Evolutionary conservation across 2,329 filamentous ascomycete species (phyloP).

Genomic region (Penicillium capsulatum): DNA sequence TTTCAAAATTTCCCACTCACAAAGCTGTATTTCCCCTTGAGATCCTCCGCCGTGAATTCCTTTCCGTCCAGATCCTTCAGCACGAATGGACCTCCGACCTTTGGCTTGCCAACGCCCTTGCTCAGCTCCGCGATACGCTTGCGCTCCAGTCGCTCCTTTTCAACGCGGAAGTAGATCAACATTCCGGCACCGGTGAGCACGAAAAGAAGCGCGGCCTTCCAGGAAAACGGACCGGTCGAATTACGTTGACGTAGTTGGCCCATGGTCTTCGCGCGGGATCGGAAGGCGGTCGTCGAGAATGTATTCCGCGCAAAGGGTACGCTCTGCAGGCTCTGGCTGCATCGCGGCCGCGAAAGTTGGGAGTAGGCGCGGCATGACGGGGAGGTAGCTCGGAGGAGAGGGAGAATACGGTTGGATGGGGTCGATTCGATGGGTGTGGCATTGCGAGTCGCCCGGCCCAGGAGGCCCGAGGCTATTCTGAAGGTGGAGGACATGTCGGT

Average conservation of each 20-base stretch:
- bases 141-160: slow-evolving; percentile 86
- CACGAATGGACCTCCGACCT: slow-evolving; percentile 84
- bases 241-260: slow-evolving; percentile 39
- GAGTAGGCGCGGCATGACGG: slow-evolving; percentile 20
- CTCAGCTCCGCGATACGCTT: slow-evolving; percentile 84
- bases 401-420: slow-evolving; percentile 13
- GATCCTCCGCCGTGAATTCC: slow-evolving; percentile 69
- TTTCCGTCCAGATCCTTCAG: slow-evolving; percentile 78
- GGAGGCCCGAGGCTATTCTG: slow-evolving; percentile 18
- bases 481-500: slow-evolving; percentile 28
- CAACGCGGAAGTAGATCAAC: slow-evolving; percentile 85
- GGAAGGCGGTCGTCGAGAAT: slow-evolving; percentile 30
- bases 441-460: slow-evolving; percentile 16
- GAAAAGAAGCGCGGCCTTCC: slow-evolving; percentile 84
- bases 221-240: slow-evolving; percentile 69
- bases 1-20: slow-evolving; percentile 35
- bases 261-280: slow-evolving; percentile 34
- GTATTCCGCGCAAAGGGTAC: slow-evolving; percentile 10
- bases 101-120: slow-evolving; percentile 87
- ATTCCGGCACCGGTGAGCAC: slow-evolving; percentile 71
- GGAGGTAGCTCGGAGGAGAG: slow-evolving; percentile 17
- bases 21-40: slow-evolving; percentile 75
- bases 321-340: slow-evolving; percentile 9
- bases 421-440: slow-evolving; percentile 11
- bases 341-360: slow-evolving; percentile 21